Evolutionary conservation across 768 basidiomycete species (phyloP).

Genomic region (Boletus vermiculosoides): DNA sequence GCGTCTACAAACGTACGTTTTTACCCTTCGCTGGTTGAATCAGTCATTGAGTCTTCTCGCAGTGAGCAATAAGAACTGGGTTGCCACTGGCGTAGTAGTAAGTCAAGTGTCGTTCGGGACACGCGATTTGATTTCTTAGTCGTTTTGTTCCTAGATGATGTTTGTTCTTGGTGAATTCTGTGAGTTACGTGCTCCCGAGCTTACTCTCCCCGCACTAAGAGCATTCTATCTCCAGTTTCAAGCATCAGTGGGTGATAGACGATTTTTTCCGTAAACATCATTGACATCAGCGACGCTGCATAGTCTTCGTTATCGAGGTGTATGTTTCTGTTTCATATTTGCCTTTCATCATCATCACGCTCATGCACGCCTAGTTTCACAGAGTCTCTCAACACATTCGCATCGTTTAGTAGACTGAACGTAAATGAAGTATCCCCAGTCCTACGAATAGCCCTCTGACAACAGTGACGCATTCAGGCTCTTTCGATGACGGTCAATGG

Average conservation of each 20-base stretch:
- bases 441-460: background rate
- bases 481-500: constrained; percentile 54
- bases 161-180: constrained; percentile 42
- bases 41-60: constrained; percentile 13
- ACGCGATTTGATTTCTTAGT: background rate
- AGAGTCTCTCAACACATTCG: constrained; percentile 35
- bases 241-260: constrained; percentile 31
- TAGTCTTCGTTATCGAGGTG: constrained; percentile 39
- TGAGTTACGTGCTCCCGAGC: constrained; percentile 1
- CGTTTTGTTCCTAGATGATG: constrained; percentile 7
- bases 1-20: constrained; percentile 47
- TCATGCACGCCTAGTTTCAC: constrained; percentile 31
- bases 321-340: constrained; percentile 21
- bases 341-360: background rate
- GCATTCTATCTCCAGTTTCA: constrained; percentile 19
- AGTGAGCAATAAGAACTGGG: constrained; percentile 49
- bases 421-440: constrained; percentile 15
- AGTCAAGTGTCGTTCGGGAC: background rate
- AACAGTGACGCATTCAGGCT: constrained; percentile 15
- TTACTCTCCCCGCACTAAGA: background rate
- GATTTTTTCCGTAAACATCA: background rate
- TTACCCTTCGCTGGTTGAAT: background rate
- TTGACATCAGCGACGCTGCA: background rate
- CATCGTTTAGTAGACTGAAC: constrained; percentile 44
- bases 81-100: constrained; percentile 34